A percentile compares a stretch with the other conserved stretches of the same genome.
phyloP scores from a whole-genome alignment of 495 filamentous ascomycete species.

The Acidomyces sp. region DNA sequence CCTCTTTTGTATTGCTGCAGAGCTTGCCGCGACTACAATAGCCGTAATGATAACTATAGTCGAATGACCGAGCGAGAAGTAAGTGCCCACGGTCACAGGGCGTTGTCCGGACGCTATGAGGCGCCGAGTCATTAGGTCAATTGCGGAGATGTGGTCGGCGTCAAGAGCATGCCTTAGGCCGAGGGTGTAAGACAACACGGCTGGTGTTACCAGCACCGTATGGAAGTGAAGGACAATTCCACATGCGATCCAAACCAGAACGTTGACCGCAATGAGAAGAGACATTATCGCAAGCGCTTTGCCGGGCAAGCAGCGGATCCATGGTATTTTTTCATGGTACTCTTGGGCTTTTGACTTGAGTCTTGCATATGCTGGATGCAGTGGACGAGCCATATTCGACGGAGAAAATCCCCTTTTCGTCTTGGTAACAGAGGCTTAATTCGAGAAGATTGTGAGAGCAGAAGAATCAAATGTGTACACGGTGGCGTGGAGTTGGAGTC shows the following conservation, averaged over 20 bases:
- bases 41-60: slow-evolving; percentile 89
- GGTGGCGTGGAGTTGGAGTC: too few relatives aligned
- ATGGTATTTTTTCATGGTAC: slow-evolving; percentile 28
- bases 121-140: slow-evolving; percentile 87
- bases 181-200: slow-evolving; percentile 75
- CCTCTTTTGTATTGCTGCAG: slow-evolving; percentile 60
- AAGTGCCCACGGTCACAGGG: slow-evolving; percentile 90
- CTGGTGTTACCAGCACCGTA: slow-evolving; percentile 53
- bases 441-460: too few relatives aligned
- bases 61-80: slow-evolving; percentile 85
- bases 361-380: slow-evolving; percentile 4
- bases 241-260: slow-evolving; percentile 56
- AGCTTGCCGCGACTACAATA: slow-evolving; percentile 79
- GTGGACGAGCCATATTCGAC: too few relatives aligned
- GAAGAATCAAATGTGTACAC: too few relatives aligned
- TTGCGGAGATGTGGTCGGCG: slow-evolving; percentile 92
- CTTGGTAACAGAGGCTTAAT: too few relatives aligned
- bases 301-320: slow-evolving; percentile 40
- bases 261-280: slow-evolving; percentile 51
- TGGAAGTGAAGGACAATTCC: slow-evolving; percentile 48
- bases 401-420: too few relatives aligned
- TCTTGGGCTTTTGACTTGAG: slow-evolving; percentile 19
- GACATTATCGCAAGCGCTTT: slow-evolving; percentile 55
- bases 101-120: slow-evolving; percentile 76
- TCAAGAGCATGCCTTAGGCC: slow-evolving; percentile 90